Percentiles rank a stretch among this genome's conserved stretches.
These are phyloP conservation scores for Penicillium sp. DNA, from an alignment of 2,329 filamentous ascomycete species.

Conservation along the genomic window DNA sequence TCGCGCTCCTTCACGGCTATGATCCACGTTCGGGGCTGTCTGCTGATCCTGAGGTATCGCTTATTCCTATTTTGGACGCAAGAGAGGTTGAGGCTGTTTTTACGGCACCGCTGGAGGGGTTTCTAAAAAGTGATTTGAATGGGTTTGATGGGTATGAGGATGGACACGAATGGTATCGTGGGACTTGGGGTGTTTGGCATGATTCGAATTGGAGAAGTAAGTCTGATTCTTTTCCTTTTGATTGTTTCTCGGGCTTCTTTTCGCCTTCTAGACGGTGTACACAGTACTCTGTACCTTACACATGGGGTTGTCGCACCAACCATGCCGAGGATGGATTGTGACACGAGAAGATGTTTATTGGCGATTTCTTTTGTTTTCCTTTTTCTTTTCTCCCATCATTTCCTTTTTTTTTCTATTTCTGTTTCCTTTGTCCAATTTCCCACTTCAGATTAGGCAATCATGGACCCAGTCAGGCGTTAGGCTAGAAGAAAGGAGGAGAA, in stretches of 20 bases:
- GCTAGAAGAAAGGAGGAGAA: background rate
- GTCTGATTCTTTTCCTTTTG: conserved; percentile 13
- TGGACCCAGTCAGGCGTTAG: background rate
- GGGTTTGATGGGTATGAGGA: conserved; percentile 48
- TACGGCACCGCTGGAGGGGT: conserved; percentile 82
- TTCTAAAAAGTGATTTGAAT: conserved; percentile 64
- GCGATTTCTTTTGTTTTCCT: background rate
- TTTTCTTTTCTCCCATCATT: background rate
- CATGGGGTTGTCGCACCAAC: background rate
- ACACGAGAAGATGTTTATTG: background rate
- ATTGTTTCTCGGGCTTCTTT: background rate
- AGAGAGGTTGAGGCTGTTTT: conserved; percentile 94
- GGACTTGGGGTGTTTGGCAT: conserved; percentile 77
- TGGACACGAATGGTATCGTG: conserved; percentile 73
- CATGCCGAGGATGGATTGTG: conserved; percentile 1
- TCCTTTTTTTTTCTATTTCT: background rate
- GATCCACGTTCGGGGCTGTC: conserved; percentile 43
- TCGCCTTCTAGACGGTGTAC: background rate
- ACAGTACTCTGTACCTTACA: too few species aligned
- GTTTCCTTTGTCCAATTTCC: conserved; percentile 4
- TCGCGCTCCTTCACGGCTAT: conserved; percentile 71
- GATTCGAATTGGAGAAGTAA: conserved; percentile 68
- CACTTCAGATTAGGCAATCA: conserved; percentile 6
- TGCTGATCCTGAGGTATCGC: conserved; percentile 63
- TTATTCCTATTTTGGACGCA: conserved; percentile 80